These are phyloP conservation scores for Lodderomyces beijingensis DNA, from an alignment of 1,139 yeast species.

Conservation along the genomic window DNA sequence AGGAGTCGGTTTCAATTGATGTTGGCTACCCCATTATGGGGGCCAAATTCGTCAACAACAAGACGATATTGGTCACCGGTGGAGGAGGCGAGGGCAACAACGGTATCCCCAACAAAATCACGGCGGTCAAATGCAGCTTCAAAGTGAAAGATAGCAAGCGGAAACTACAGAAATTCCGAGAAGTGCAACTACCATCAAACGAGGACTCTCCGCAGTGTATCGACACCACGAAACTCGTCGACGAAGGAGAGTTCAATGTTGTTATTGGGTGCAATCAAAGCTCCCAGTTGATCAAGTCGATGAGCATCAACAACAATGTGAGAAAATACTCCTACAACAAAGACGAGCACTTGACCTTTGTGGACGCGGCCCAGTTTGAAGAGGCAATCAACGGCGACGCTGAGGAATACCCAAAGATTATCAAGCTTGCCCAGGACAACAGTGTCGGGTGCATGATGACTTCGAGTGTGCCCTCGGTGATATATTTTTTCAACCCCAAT, in stretches of 20 bases:
- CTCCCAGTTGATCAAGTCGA: slow-evolving; percentile 46
- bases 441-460: slow-evolving; percentile 61
- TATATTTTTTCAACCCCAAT: slow-evolving; percentile 56
- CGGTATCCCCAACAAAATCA: slow-evolving; percentile 82
- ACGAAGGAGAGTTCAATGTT: slow-evolving; percentile 32
- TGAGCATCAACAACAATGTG: slow-evolving; percentile 67
- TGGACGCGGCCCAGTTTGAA: slow-evolving; percentile 56
- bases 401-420: slow-evolving; percentile 58
- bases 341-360: slow-evolving; percentile 58
- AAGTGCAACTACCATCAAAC: slow-evolving; percentile 53
- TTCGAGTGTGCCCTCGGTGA: slow-evolving; percentile 53
- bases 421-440: slow-evolving; percentile 50
- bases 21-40: slow-evolving; percentile 83
- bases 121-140: slow-evolving; percentile 62
- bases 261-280: slow-evolving; percentile 75
- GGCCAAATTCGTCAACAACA: slow-evolving; percentile 61
- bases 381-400: slow-evolving; percentile 27
- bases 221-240: slow-evolving; percentile 39
- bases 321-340: slow-evolving; percentile 56
- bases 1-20: slow-evolving; percentile 40
- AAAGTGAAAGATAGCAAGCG: slow-evolving; percentile 46
- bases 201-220: slow-evolving; percentile 77
- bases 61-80: slow-evolving; percentile 71
- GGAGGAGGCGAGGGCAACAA: slow-evolving; percentile 94
- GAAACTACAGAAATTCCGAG: slow-evolving; percentile 58